phyloP scores from a whole-genome alignment of 306 rosid species.

The Oemleria cerasiformis region DNA sequence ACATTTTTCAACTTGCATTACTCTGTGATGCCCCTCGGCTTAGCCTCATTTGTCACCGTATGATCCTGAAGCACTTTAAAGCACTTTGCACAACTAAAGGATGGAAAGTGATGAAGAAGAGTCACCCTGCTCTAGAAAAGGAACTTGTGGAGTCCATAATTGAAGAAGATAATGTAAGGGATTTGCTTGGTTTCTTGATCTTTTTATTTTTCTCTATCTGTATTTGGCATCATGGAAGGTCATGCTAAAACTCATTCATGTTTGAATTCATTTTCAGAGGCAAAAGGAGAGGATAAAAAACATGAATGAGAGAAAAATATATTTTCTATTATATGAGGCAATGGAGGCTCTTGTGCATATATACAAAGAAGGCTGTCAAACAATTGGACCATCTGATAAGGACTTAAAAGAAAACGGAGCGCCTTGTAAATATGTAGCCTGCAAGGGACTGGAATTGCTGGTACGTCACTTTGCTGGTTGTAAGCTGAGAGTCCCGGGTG shows the following conservation, averaged over 20 bases:
- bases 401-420: conserved; percentile 63
- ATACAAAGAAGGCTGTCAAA: conserved; percentile 84
- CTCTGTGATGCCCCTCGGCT: conserved; percentile 84
- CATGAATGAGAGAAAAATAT: conserved; percentile 55
- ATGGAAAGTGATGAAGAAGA: conserved; percentile 70
- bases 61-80: conserved; percentile 52
- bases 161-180: conserved; percentile 62
- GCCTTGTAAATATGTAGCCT: conserved; percentile 70
- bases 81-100: conserved; percentile 59
- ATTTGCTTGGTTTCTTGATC: neutral
- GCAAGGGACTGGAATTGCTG: conserved; percentile 80
- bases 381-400: conserved; percentile 84
- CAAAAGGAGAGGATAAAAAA: conserved; percentile 55
- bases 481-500: conserved; percentile 78
- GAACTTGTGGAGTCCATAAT: conserved; percentile 45
- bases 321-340: conserved; percentile 72
- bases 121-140: conserved; percentile 73
- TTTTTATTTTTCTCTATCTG: neutral
- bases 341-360: conserved; percentile 99
- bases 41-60: conserved; percentile 71
- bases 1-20: conserved; percentile 76
- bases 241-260: conserved; percentile 1
- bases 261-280: conserved; percentile 42
- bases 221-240: neutral
- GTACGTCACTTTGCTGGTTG: conserved; percentile 95